These are phyloP conservation scores for Solanum rostratum DNA, from an alignment of 257 asterid species.

Conservation along the genomic window DNA sequence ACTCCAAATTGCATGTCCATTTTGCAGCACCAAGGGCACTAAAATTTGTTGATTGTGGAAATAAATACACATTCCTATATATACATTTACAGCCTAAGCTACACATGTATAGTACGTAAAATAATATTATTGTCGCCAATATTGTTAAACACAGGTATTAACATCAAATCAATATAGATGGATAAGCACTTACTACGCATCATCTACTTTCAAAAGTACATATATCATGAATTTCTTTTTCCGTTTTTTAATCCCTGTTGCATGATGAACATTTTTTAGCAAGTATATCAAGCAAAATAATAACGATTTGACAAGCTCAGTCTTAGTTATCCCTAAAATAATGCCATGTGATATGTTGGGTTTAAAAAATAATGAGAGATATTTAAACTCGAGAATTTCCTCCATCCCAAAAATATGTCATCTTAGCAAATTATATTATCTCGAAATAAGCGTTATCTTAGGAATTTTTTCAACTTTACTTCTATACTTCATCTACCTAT, in stretches of 20 bases:
- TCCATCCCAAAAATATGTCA: no score
- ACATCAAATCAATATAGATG: background rate
- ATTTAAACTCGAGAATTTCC: no score
- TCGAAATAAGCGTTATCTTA: no score
- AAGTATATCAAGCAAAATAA: background rate
- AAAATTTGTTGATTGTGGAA: background rate
- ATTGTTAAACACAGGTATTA: background rate
- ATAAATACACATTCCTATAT: no score
- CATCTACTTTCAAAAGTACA: background rate
- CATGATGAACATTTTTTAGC: background rate
- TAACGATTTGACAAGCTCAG: background rate
- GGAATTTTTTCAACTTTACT: no score
- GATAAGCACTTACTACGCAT: background rate
- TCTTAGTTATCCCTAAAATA: background rate
- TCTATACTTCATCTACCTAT: no score
- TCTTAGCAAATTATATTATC: no score
- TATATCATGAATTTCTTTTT: background rate
- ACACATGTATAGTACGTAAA: background rate
- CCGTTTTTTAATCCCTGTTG: background rate
- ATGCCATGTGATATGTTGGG: background rate
- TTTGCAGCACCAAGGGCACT: background rate
- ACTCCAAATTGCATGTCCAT: no score
- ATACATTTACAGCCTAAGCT: background rate
- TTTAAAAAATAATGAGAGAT: no score
- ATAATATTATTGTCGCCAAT: background rate